Evolutionary conservation across 495 filamentous ascomycete genomes (phyloP).

Genomic region (Penicillium argentinense): DNA sequence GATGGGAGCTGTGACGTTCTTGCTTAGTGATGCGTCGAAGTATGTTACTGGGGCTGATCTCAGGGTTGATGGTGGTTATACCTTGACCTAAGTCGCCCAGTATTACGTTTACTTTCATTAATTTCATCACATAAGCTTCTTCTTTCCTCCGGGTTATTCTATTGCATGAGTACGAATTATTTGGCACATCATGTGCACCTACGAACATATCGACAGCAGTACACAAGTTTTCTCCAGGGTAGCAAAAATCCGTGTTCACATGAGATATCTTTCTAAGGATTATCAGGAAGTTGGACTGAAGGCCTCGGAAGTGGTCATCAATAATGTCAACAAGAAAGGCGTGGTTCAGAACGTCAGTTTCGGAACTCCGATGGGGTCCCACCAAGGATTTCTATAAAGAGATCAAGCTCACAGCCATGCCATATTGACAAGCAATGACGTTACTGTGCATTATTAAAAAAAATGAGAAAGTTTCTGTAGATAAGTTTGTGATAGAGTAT

Average conservation of each 20-base stretch:
- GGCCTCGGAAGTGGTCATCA: slow-evolving; percentile 53
- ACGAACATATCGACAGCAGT: no score
- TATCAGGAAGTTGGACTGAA: slow-evolving; percentile 43
- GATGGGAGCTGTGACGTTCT: slow-evolving; percentile 89
- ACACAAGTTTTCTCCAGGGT: no score
- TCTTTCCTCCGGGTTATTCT: no score
- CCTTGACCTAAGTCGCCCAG: slow-evolving; percentile 79
- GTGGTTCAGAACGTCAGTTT: slow-evolving; percentile 60
- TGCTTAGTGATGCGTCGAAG: slow-evolving; percentile 78
- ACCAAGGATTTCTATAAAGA: slow-evolving; percentile 60
- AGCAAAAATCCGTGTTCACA: no score
- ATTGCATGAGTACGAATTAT: no score
- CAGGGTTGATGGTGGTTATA: slow-evolving; percentile 90
- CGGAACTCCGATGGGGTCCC: slow-evolving; percentile 60
- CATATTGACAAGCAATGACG: slow-evolving; percentile 62
- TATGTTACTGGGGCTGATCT: slow-evolving; percentile 93
- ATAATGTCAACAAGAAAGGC: slow-evolving; percentile 51
- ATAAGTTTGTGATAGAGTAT: no score
- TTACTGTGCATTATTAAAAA: neutral
- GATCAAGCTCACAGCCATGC: slow-evolving; percentile 62
- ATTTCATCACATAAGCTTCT: no score
- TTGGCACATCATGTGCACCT: no score
- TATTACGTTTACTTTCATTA: no score
- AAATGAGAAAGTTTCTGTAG: neutral
- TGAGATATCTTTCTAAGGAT: slow-evolving; percentile 51